These are phyloP conservation scores for Tulasnella sp. DNA, from an alignment of 768 basidiomycete species.

Conservation along the genomic window DNA sequence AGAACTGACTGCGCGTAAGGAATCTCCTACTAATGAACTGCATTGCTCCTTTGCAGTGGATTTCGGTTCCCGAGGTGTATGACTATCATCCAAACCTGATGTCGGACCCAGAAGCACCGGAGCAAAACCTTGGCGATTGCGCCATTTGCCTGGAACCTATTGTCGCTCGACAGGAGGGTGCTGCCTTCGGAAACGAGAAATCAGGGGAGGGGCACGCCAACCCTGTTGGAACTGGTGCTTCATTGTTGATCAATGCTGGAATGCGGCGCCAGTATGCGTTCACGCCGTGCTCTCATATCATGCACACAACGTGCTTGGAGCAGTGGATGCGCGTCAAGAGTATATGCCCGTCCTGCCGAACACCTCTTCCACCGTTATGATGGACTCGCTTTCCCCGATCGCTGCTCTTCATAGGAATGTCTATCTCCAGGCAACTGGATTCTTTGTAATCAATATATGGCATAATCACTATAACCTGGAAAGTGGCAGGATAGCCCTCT, in stretches of 20 bases:
- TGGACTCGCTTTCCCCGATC: neutral
- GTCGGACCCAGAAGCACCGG: constrained; percentile 69
- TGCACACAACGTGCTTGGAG: constrained; percentile 85
- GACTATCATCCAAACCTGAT: constrained; percentile 79
- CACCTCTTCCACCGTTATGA: constrained; percentile 74
- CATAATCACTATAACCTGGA: neutral
- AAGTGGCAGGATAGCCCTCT: neutral
- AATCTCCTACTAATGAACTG: neutral
- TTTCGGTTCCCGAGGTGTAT: constrained; percentile 53
- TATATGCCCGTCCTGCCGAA: constrained; percentile 87
- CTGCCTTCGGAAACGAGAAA: constrained; percentile 36
- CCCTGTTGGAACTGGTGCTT: constrained; percentile 12
- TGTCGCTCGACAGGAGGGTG: constrained; percentile 43
- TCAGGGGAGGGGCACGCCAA: constrained; percentile 26
- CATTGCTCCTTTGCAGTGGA: constrained; percentile 45
- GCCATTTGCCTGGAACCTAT: constrained; percentile 93
- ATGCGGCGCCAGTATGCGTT: constrained; percentile 69
- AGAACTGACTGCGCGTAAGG: neutral
- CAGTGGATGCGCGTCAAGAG: constrained; percentile 83
- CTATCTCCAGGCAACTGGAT: neutral
- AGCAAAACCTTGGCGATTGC: constrained; percentile 77
- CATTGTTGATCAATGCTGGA: constrained; percentile 39
- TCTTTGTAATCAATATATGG: neutral
- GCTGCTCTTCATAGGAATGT: neutral
- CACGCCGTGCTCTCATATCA: constrained; percentile 85